Percentiles rank a stretch among this genome's conserved stretches.
Evolutionary conservation across 2,329 filamentous ascomycete species (phyloP).

Genomic region (Lecanicillium sp.): DNA sequence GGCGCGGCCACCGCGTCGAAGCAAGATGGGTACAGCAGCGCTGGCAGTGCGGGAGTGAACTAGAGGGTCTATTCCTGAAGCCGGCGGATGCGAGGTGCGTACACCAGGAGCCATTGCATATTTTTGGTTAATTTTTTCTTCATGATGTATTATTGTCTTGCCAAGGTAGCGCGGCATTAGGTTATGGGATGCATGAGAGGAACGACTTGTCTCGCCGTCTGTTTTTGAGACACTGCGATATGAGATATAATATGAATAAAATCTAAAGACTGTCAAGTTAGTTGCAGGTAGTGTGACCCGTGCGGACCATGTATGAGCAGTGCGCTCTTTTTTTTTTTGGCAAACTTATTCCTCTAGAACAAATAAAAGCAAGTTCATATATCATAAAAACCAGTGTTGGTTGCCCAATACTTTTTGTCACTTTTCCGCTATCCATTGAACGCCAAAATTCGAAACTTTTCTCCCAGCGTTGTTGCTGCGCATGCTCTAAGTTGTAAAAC

Average conservation of each 20-base stretch:
- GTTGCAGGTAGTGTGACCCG: too few relatives aligned
- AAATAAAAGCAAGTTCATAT: conserved; percentile 1
- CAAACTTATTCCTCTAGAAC: too few relatives aligned
- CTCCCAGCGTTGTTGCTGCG: background rate
- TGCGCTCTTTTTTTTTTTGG: too few relatives aligned
- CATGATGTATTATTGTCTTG: too few relatives aligned
- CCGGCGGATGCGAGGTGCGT: too few relatives aligned
- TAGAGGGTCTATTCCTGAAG: conserved; percentile 18
- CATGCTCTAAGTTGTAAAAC: too few relatives aligned
- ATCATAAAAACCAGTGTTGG: conserved; percentile 3
- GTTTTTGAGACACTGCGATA: background rate
- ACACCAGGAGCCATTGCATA: too few relatives aligned
- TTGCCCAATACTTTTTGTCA: conserved; percentile 4
- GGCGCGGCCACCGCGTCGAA: background rate
- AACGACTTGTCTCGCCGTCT: background rate
- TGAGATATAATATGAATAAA: background rate
- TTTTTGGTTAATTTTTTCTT: background rate
- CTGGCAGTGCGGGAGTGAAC: conserved; percentile 17
- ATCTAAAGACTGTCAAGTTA: background rate
- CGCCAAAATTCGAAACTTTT: background rate
- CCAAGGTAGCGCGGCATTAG: background rate
- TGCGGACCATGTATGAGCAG: too few relatives aligned
- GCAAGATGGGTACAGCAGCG: conserved; percentile 11
- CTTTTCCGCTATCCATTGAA: conserved; percentile 7
- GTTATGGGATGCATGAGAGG: background rate